Evolutionary conservation across 768 basidiomycete genomes (phyloP), one percentile per base, ranked within the genome.

Genomic region (Lentinula sp.): DNA sequence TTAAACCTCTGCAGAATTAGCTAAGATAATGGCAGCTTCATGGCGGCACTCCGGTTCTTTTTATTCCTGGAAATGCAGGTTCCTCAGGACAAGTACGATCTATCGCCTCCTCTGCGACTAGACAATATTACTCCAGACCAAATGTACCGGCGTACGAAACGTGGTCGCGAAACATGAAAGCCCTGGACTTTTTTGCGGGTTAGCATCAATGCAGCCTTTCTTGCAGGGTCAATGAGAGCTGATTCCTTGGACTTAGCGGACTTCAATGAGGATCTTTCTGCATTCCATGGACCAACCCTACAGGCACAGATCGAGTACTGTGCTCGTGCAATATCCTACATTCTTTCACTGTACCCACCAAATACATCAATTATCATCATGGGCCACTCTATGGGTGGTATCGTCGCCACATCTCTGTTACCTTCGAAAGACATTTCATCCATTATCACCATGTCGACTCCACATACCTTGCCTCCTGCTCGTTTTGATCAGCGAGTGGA

Each of bases 331-430:
- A 84, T 97, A 61, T 72, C 77, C 7, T 91, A 90, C 68, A 90
- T 98, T 63, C 82, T 95, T 42, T 87, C 89, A 0, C 76, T 85
- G 32, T 97, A 98, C 71, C 82, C 84, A 2, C 62, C 74, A 13
- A 70, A 81, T 57, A 87, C 90, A 2, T 67, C 75, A 39, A 84
- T 98, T 59, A 82, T 90, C 51, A 69, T 98, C 61, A 76, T 98
- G 71, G 97, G 91, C 2, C 96, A 98, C 71, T 98, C 95, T 10
- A 99, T 99, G 97, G 97, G 97, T 23, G 97, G 97, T 9, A 76
- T 96, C 51, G 94, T 96, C 4, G 93, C 92, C 8, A 85, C 86
- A 0, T 86, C 90, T 5, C 78, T 95, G 13, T 82, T 95, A 9
- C 85, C 90, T 1, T 84, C 86, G 6, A 65, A 70, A 7, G 72